Base-by-base conservation (phyloP, 352 stramenopile genomes). In the Globisporangium iwayamae region DNA sequence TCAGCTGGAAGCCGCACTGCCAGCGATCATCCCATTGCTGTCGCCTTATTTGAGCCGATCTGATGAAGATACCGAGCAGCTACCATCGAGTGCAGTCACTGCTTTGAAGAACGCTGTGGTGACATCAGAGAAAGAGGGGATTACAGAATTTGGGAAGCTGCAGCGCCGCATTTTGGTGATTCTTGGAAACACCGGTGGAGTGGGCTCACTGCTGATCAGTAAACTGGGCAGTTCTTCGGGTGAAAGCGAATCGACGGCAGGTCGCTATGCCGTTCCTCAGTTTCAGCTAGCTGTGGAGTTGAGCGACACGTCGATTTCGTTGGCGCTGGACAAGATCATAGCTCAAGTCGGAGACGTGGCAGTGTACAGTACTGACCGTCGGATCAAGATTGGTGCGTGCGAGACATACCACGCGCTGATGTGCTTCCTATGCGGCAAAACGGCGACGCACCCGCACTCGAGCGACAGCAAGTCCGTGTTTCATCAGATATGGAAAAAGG, bases 401-500 rank as follows among this genome's bases (percentile, higher is more conserved):
- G 86, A 94, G 72, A 68, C 75, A 16, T 92, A 86, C 53, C 86
- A 94, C 57, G 82, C 81, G 4, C 61, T 94, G 34, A 54, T 88
- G 11, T 82, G 79, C 32, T 91, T 85, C 60, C 61, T 94, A 4
- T 91, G 82, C 51, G 86, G 83, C 7, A 83, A 83, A 52, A 94
- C 84, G 39, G 75, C 73, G 9, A 92, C 79, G 10, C 70, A 87
- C 63, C 82, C 83, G 2, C 79, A 90, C 62, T 63, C 71, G 45
- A 76, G 68, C 36, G 81, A 79, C 20, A 75, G 72, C 38, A 91
- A 90, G 68, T 88, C 82, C 1, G 71, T 73, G 8, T 93, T 87
- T 67, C 82, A 78, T 48, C 59, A 74, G 38, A 60, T 89, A 11
- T 95, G 86, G 86, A 58, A 72, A 25, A 54, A 45, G 14, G 65